Evolutionary conservation across 23 red algal species (phyloP), one percentile per base, ranked within the genome.

Genomic region (Gracilaria domingensis): DNA sequence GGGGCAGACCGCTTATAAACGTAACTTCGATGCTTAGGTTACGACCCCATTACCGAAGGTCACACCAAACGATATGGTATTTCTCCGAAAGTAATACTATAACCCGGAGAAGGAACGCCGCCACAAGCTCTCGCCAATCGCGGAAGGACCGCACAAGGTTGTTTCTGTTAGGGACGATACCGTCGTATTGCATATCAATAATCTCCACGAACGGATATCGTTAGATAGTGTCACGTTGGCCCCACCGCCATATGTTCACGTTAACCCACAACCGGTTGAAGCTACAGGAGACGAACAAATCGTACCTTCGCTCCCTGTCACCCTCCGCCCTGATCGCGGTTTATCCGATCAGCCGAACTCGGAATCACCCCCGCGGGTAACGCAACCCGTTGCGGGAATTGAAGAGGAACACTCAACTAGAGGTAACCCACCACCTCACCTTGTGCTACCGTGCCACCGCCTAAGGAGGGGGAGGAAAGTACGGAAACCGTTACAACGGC

Each of bases 121-220:
- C 26, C 85, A 88, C 23, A 88, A 88, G 49, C 51, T 79, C 6
- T 64, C 85, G 11, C 66, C 85, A 13, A 60, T 88, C 13, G 69
- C 45, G 25, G 67, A 88, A 32, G 85, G 85, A 75, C 85, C 85
- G 9, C 78, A 56, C 78, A 25, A 48, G 38, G 85, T 88, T 36
- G 30, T 82, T 21, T 82, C 78, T 32, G 8, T 61, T 18, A 28
- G 4, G 9, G 21, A 21, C 53, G 49, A 82, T 35, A 60, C 42
- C 24, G 78, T 82, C 12, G 78, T 61, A 0, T 2, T 82, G 24
- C 50, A 82, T 1, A 33, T 82, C 9, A 26, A 39, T 9, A 16
- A 37, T 11, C n/a, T 12, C 26, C 58, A 82, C 38, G 78, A 59
- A 44, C n/a, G 78, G 35, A 24, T 82, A 1, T 82, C 78, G 1